Base-by-base conservation (phyloP, 805 yeast species). In the Candida caryicola region DNA sequence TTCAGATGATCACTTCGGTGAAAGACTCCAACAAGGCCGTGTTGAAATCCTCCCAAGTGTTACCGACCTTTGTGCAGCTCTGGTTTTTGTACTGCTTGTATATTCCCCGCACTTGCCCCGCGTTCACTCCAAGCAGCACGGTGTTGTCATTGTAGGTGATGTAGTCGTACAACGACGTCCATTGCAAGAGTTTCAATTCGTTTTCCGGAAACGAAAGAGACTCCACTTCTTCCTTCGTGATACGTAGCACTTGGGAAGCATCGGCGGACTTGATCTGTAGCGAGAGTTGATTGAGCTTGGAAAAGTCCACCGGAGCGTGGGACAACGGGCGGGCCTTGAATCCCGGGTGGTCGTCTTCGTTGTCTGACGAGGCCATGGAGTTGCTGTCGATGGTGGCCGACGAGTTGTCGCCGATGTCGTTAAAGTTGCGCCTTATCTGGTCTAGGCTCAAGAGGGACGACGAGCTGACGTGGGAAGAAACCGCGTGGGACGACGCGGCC, bases 111-210 rank as follows among this genome's bases (percentile, higher is more conserved):
- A 45, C 19, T 4, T 32, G 17, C 10, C 27, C 23, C 1, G 45
- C 36, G 9, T 23, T 16, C 4, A 45, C 23, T 1, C 36, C 39
- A 16, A 38, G 19, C 14, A 7, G 30, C 31, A 5, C 21, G 4
- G 39, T 21, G 8, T 27, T 13, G 5, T 23, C 26, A 8, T 37
- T 34, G 7, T 51, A 36, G 0, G 49, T 33, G n/a, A 71, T 30
- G 29, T 50, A 62, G 30, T 69, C 73, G 46, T 59, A 70, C 23
- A 60, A 31, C 0, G 69, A 56, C 2, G 67, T 52, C 40, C 60
- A 49, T 42, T 59, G 53, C 6, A 69, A 45, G 4, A 72, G 46
- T n/a, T 57, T 55, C 3, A 60, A 33, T 42, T 74, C 78, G 25
- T 52, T 50, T 54, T 54, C 1, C 64, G 55, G 3, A 40, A 34